A percentile compares a stretch with the other conserved stretches of the same genome.
Evolutionary conservation across 192 early-diverging fungal genomes (phyloP).

Genomic region (Coemansia aciculifera): DNA sequence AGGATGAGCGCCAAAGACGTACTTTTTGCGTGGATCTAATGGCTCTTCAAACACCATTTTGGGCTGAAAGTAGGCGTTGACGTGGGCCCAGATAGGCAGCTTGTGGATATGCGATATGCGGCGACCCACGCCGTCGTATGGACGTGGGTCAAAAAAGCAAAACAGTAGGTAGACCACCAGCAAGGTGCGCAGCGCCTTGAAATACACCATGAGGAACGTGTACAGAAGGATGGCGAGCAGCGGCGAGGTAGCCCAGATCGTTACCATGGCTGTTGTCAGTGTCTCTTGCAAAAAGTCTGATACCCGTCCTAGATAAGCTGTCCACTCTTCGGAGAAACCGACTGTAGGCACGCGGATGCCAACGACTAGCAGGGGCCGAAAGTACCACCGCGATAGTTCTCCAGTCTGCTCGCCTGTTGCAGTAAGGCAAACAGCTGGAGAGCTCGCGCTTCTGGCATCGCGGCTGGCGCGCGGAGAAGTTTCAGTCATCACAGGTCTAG

Average conservation of each 20-base stretch:
- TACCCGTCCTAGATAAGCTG: constrained; percentile 15
- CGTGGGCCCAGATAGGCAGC: constrained; percentile 71
- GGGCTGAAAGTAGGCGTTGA: constrained; percentile 80
- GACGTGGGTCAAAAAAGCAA: constrained; percentile 70
- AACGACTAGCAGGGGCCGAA: not conserved
- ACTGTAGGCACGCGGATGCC: constrained; percentile 2
- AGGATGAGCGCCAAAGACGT: constrained; percentile 91
- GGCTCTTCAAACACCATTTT: constrained; percentile 78
- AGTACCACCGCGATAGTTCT: not conserved
- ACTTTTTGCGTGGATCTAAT: constrained; percentile 79
- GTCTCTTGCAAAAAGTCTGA: constrained; percentile 29
- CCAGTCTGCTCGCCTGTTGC: not conserved
- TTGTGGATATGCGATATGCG: constrained; percentile 54
- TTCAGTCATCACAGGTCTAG: not conserved
- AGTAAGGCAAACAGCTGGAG: not conserved
- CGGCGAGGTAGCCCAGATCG: constrained; percentile 41
- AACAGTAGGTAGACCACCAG: constrained; percentile 77
- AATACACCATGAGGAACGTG: constrained; percentile 60
- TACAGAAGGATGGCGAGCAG: constrained; percentile 57
- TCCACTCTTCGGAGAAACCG: constrained; percentile 28
- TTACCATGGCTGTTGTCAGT: constrained; percentile 45
- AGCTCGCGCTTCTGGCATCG: not conserved
- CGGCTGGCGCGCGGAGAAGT: not conserved
- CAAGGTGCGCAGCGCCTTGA: constrained; percentile 58
- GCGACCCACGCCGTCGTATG: constrained; percentile 76